These are phyloP conservation scores for Phoma sp. DNA, from an alignment of 2,329 filamentous ascomycete genomes.

Conservation along the genomic window DNA sequence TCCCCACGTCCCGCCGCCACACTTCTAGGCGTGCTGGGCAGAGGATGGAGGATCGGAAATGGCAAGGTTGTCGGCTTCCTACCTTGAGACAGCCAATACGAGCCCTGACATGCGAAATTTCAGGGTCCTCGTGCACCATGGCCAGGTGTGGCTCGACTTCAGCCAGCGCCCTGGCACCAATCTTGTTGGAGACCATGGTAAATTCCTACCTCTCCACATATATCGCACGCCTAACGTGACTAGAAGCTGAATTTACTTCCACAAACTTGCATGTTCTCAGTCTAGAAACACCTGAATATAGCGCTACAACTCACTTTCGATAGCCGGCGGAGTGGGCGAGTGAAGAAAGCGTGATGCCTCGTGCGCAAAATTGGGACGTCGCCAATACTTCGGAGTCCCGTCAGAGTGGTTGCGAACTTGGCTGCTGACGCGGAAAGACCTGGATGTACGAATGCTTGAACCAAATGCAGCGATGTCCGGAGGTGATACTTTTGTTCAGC, in stretches of 20 bases:
- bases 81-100: conserved; percentile 13
- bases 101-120: background rate
- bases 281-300: background rate
- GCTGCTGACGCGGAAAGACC: background rate
- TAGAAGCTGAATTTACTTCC: background rate
- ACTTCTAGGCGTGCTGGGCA: conserved; percentile 8
- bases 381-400: background rate
- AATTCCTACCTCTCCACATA: conserved; percentile 6
- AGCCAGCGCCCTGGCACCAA: background rate
- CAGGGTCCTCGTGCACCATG: conserved; percentile 3
- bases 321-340: conserved; percentile 2
- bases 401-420: background rate
- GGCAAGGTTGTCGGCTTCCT: background rate
- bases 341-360: background rate
- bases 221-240: conserved; percentile 4
- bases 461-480: background rate
- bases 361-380: background rate
- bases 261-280: background rate
- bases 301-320: background rate
- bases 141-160: conserved; percentile 1
- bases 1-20: conserved; percentile 18
- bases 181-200: background rate
- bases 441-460: background rate
- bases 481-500: background rate
- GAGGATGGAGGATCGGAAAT: background rate